Percentiles rank a stretch among this genome's conserved stretches.
phyloP scores from a whole-genome alignment of 1,284 basidiomycete species.

The Hemileccinum hortonii region DNA sequence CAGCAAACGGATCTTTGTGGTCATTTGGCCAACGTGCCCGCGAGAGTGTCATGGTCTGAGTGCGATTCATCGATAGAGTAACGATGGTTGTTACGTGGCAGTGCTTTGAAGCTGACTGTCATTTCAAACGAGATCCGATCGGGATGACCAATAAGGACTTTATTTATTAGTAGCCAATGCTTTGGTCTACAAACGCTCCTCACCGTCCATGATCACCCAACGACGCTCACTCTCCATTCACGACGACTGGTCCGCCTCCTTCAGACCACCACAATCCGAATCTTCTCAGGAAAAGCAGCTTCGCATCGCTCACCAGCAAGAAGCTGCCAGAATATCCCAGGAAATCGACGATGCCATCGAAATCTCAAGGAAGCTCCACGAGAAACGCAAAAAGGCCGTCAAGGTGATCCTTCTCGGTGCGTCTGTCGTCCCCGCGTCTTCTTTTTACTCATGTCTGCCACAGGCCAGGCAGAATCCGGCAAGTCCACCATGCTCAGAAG shows the following conservation, averaged over 20 bases:
- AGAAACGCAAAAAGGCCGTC: conserved; percentile 55
- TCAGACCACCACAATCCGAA: conserved; percentile 42
- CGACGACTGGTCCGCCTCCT: conserved; percentile 22
- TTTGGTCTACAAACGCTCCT: no score
- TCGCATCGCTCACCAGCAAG: conserved; percentile 43
- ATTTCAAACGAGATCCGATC: no score
- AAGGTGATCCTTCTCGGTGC: conserved; percentile 65
- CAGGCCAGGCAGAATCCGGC: conserved; percentile 68
- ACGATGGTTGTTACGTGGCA: no score
- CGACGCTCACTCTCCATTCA: not conserved
- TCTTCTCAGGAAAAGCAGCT: conserved; percentile 42
- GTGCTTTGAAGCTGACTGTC: no score
- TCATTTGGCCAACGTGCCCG: no score
- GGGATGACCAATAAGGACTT: no score
- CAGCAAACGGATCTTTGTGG: no score
- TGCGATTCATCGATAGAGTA: no score
- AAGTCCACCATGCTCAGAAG: conserved; percentile 71
- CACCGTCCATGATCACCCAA: no score
- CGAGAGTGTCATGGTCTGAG: no score
- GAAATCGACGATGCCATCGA: conserved; percentile 59
- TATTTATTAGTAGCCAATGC: no score
- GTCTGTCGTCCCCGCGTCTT: conserved; percentile 10
- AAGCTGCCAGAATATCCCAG: conserved; percentile 45
- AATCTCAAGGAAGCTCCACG: conserved; percentile 49
- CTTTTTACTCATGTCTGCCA: not conserved